These are phyloP conservation scores for Moesziomyces sp. DNA, from an alignment of 1,284 basidiomycete species.

Conservation along the genomic window DNA sequence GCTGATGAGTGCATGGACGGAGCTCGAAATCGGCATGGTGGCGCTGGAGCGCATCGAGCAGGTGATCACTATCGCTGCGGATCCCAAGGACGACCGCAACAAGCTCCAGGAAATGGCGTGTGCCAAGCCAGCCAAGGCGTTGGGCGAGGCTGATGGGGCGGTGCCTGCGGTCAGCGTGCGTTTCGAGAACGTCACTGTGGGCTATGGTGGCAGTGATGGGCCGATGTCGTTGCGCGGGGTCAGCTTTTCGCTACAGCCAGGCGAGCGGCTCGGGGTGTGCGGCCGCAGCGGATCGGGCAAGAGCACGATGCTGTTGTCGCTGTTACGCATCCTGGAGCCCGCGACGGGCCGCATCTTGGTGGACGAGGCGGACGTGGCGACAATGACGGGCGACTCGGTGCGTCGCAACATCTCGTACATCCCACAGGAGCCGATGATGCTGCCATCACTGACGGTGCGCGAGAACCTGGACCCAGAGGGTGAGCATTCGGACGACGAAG, in stretches of 20 bases:
- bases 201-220: slow-evolving; percentile 5
- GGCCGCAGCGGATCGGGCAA: slow-evolving; percentile 92
- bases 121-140: slow-evolving; percentile 9
- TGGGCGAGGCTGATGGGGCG: not conserved
- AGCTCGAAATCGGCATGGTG: slow-evolving; percentile 66
- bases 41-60: slow-evolving; percentile 64
- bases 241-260: slow-evolving; percentile 3
- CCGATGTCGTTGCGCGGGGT: slow-evolving; percentile 6
- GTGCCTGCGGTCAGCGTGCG: slow-evolving; percentile 15
- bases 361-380: slow-evolving; percentile 72
- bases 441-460: slow-evolving; percentile 48
- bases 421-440: slow-evolving; percentile 55
- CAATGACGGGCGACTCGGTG: slow-evolving; percentile 9
- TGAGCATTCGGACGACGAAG: slow-evolving; percentile 34
- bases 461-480: slow-evolving; percentile 53
- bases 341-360: slow-evolving; percentile 80
- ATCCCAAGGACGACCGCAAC: slow-evolving; percentile 15
- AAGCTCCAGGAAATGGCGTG: slow-evolving; percentile 25
- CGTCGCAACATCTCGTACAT: slow-evolving; percentile 38
- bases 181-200: slow-evolving; percentile 7
- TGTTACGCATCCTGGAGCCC: slow-evolving; percentile 73
- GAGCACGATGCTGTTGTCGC: slow-evolving; percentile 76
- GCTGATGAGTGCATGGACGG: slow-evolving; percentile 54
- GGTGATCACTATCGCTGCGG: slow-evolving; percentile 40
- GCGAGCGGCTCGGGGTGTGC: slow-evolving; percentile 5